These are phyloP conservation scores for Psidium guajava DNA, from an alignment of 345 rosid genomes.

Conservation along the genomic window DNA sequence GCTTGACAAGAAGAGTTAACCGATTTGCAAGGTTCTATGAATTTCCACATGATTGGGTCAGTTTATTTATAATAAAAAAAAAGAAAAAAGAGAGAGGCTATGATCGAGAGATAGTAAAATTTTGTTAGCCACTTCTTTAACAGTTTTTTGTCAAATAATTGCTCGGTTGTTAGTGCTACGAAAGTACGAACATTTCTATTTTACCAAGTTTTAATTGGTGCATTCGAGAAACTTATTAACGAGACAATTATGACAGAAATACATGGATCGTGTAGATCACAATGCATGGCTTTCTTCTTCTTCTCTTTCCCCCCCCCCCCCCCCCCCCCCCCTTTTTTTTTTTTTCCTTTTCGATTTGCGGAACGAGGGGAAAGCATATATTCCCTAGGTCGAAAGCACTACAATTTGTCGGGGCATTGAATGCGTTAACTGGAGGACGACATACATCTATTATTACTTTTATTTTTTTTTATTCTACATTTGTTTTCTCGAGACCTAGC, in stretches of 20 bases:
- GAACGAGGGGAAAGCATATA: not conserved
- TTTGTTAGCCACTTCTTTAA: not conserved
- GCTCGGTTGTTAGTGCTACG: not conserved
- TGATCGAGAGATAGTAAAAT: not conserved
- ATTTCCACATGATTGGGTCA: not conserved
- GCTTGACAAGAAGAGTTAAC: not conserved
- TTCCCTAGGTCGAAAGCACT: not conserved
- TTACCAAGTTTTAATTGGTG: not conserved
- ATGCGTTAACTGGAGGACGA: not conserved
- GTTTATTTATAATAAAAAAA: accelerated
- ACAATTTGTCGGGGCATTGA: not conserved
- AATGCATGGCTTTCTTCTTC: not conserved
- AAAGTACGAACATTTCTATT: not conserved
- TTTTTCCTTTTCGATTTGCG: not conserved
- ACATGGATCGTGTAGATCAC: not conserved
- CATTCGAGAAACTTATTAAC: not conserved
- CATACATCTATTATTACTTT: not conserved
- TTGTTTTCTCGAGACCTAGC: not conserved
- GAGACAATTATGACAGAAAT: not conserved
- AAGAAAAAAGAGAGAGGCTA: too few relatives aligned
- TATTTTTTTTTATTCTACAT: not conserved
- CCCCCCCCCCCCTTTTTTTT: not conserved
- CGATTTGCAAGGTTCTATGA: not conserved
- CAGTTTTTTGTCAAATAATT: not conserved
- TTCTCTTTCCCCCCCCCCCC: too few relatives aligned